phyloP scores from a whole-genome alignment of 345 rosid genomes.

The Citrus trifoliata region DNA sequence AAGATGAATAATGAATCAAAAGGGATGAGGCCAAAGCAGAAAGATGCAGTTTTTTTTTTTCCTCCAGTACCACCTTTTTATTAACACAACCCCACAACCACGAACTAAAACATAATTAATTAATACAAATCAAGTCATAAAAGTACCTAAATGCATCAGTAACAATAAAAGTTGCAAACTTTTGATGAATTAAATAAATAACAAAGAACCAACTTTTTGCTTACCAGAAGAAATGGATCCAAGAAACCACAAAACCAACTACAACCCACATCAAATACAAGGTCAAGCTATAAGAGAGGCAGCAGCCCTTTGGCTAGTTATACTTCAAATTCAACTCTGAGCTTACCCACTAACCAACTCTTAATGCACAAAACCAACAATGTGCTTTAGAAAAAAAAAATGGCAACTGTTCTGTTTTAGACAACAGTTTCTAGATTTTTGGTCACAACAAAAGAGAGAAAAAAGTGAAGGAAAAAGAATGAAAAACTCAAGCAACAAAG shows the following conservation, averaged over 20 bases:
- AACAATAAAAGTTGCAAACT: conserved; percentile 21
- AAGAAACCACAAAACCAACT: conserved; percentile 16
- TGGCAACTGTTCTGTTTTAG: background rate
- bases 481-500: background rate
- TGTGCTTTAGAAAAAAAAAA: background rate
- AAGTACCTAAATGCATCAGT: conserved; percentile 1
- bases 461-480: background rate
- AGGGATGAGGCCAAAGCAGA: background rate
- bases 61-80: conserved; percentile 13
- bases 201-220: conserved; percentile 18
- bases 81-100: conserved; percentile 16
- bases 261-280: conserved; percentile 1
- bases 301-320: background rate
- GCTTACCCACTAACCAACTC: background rate
- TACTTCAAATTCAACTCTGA: background rate
- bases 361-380: background rate
- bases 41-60: background rate
- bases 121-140: conserved; percentile 8
- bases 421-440: background rate
- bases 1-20: background rate
- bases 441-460: background rate
- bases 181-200: conserved; percentile 15
- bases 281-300: background rate
- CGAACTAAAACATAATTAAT: conserved; percentile 13
- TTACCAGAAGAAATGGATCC: conserved; percentile 37